phyloP scores from a whole-genome alignment of 768 basidiomycete genomes.

The Lyophyllum shimeji region DNA sequence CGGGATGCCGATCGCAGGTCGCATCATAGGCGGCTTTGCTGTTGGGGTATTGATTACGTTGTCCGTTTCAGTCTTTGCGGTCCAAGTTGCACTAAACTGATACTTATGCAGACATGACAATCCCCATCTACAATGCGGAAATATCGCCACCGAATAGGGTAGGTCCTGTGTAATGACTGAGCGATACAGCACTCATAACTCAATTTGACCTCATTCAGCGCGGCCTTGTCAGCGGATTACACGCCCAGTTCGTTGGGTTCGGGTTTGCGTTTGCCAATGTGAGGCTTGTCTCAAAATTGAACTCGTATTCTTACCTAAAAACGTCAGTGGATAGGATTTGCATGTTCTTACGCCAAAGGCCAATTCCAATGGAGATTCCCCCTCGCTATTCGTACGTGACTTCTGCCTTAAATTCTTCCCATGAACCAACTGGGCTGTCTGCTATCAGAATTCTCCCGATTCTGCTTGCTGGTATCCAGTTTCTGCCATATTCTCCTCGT shows the following conservation, averaged over 20 bases:
- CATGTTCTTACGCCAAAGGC: conserved; percentile 4
- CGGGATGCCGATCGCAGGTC: conserved; percentile 9
- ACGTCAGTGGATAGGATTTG: conserved; percentile 6
- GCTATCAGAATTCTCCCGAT: conserved; percentile 4
- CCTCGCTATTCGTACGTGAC: conserved; percentile 4
- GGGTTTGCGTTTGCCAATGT: conserved; percentile 9
- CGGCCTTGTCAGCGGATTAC: conserved; percentile 12
- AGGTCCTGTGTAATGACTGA: not conserved
- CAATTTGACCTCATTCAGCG: not conserved
- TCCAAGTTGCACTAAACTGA: not conserved
- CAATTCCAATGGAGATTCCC: conserved; percentile 12
- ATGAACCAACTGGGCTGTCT: not conserved
- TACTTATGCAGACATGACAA: conserved; percentile 1
- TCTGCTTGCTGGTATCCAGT: conserved; percentile 1
- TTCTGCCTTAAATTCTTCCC: not conserved
- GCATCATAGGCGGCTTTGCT: conserved; percentile 8
- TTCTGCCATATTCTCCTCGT: conserved; percentile 7
- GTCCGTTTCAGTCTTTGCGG: not conserved
- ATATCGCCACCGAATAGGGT: conserved; percentile 5
- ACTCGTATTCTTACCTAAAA: not conserved
- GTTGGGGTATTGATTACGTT: conserved; percentile 4
- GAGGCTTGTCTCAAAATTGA: not conserved
- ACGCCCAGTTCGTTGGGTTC: conserved; percentile 7
- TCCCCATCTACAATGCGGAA: conserved; percentile 5
- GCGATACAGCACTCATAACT: not conserved